phyloP scores from a whole-genome alignment of 2,329 filamentous ascomycete genomes.

The Lithohypha guttulata region DNA sequence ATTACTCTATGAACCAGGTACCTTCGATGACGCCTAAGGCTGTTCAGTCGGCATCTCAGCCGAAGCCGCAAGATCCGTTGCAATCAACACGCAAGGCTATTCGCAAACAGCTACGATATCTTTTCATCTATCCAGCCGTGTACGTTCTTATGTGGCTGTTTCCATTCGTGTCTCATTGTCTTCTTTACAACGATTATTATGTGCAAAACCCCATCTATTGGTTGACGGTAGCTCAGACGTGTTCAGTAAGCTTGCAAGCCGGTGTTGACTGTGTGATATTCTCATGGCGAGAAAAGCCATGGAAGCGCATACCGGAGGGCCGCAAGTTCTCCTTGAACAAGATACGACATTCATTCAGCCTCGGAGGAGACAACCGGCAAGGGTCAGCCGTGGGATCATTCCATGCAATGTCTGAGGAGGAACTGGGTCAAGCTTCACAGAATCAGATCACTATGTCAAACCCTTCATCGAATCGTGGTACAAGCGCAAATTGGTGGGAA shows the following conservation, averaged over 20 bases:
- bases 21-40: background rate
- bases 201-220: conserved; percentile 44
- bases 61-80: conserved; percentile 13
- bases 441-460: background rate
- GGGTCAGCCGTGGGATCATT: background rate
- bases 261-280: conserved; percentile 60
- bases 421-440: background rate
- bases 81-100: conserved; percentile 45
- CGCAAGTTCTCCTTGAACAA: conserved; percentile 11
- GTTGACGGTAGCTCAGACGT: conserved; percentile 44
- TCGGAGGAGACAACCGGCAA: background rate
- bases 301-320: conserved; percentile 30
- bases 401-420: background rate
- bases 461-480: conserved; percentile 1
- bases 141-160: conserved; percentile 64
- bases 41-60: background rate
- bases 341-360: background rate
- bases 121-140: conserved; percentile 66
- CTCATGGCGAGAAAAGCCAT: conserved; percentile 58
- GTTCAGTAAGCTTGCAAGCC: conserved; percentile 55
- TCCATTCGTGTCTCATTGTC: conserved; percentile 56
- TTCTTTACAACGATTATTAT: conserved; percentile 46
- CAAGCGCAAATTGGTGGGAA: conserved; percentile 18
- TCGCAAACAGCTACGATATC: conserved; percentile 55
- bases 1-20: background rate